Evolutionary conservation across 2,329 filamentous ascomycete genomes (phyloP).

Genomic region (Phialemoniopsis sp.): DNA sequence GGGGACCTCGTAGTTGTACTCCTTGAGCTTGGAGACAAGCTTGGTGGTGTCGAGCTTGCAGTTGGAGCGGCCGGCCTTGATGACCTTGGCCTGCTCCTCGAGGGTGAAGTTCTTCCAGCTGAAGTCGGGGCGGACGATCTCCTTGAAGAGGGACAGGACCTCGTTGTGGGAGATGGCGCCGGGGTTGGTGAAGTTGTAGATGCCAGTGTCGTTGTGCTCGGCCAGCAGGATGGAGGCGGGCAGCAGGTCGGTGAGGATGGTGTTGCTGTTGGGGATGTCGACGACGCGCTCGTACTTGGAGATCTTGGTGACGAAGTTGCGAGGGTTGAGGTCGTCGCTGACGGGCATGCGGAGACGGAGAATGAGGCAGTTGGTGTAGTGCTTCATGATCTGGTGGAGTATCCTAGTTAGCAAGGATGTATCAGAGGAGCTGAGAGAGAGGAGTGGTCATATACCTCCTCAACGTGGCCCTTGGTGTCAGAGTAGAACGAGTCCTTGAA

Average conservation of each 20-base stretch:
- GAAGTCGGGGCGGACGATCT: slow-evolving; percentile 57
- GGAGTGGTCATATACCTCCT: slow-evolving; percentile 43
- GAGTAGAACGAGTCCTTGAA: slow-evolving; percentile 67
- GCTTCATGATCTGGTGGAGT: slow-evolving; percentile 49
- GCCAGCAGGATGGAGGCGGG: slow-evolving; percentile 57
- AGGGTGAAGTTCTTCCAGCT: slow-evolving; percentile 63
- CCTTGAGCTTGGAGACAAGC: slow-evolving; percentile 53
- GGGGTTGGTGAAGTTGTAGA: slow-evolving; percentile 70
- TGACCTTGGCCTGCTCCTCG: slow-evolving; percentile 62
- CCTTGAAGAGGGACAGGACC: slow-evolving; percentile 57
- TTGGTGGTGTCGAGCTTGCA: slow-evolving; percentile 62
- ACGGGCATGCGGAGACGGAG: slow-evolving; percentile 67
- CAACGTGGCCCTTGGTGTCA: slow-evolving; percentile 60
- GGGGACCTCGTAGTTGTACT: slow-evolving; percentile 54
- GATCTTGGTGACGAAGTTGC: slow-evolving; percentile 69
- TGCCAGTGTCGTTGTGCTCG: slow-evolving; percentile 56
- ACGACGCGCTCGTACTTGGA: slow-evolving; percentile 60
- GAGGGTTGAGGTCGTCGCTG: slow-evolving; percentile 60
- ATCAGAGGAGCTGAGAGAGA: background rate
- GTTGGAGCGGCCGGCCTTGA: slow-evolving; percentile 64
- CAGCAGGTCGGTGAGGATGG: slow-evolving; percentile 60
- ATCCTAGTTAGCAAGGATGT: slow-evolving; percentile 1
- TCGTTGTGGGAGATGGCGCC: slow-evolving; percentile 70
- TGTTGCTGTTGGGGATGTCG: slow-evolving; percentile 66
- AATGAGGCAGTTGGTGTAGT: slow-evolving; percentile 58